A percentile compares a stretch with the other conserved stretches of the same genome.
These are phyloP conservation scores for Juncus effusus DNA, from an alignment of 176 grass and related monocot species.

Conservation along the genomic window DNA sequence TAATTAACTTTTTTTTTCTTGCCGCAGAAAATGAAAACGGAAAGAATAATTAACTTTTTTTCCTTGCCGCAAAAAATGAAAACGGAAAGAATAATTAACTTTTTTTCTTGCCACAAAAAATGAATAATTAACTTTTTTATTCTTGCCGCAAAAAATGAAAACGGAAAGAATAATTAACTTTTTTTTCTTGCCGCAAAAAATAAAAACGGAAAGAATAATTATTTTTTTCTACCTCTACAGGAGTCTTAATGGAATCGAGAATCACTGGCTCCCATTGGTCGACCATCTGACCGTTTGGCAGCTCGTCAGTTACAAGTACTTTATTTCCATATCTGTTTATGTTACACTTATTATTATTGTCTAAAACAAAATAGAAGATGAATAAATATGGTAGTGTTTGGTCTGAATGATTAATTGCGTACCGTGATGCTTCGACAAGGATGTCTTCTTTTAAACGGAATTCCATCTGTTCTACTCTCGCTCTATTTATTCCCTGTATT, in stretches of 20 bases:
- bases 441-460: constrained; percentile 98
- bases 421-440: constrained; percentile 85
- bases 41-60: no score
- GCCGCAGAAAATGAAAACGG: no score
- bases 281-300: constrained; percentile 98
- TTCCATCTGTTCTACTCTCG: constrained; percentile 98
- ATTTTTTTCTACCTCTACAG: constrained; percentile 60
- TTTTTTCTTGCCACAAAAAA: background rate
- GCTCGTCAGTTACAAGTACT: constrained; percentile 95
- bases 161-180: no score
- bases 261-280: constrained; percentile 84
- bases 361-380: background rate
- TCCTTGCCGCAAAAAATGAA: no score
- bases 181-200: background rate
- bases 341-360: constrained; percentile 22
- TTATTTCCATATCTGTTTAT: constrained; percentile 78
- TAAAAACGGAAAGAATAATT: background rate
- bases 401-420: constrained; percentile 22
- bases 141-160: no score
- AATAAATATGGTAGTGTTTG: constrained; percentile 24
- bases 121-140: background rate
- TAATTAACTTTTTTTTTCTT: no score
- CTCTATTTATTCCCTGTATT: constrained; percentile 91
- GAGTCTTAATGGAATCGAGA: constrained; percentile 80
- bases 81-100: no score